Evolutionary conservation across 306 rosid species (phyloP), one percentile per base, ranked within the genome.

Genomic region (Hylodesmum podocarpum): DNA sequence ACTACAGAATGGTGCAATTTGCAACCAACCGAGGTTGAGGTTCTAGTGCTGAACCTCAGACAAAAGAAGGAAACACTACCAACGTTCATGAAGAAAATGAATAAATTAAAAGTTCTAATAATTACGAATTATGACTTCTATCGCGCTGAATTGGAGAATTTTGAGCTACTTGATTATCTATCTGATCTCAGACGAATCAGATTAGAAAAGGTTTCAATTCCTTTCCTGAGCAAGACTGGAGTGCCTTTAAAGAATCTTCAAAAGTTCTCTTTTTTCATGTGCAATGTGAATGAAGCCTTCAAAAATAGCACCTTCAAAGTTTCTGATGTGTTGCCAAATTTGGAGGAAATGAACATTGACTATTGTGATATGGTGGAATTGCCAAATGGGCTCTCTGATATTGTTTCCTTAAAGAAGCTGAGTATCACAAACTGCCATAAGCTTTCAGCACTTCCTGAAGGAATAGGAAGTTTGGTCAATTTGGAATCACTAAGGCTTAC

Each of bases 251-350:
- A 54, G 84, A 82, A 80, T 55, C 70, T 88, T 37, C 64, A 40
- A 58, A 88, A 91, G 63, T 25, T 84, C 8, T 87, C 96, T 14
- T 15, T 88, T 16, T 87, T 57, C 33, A 84, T 79, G 90, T 91
- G 96, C 77, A 85, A 79, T 15, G 58, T 83, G 4, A 75, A 82
- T 61, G 61, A 69, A 27, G 83, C 87, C 29, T 85, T 86, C 39
- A 41, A 21, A 8, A 63, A 77, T n/a, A 6, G 47, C 34, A 70
- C 84, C 5, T 31, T 64, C 55, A 41, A 22, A 27, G 51, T 76
- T 28, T 81, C 87, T 44, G 63, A 80, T 18, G 27, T 73, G 58
- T 70, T 87, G 47, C 89, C 90, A 49, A 85, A 78, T 34, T 69
- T 91, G 28, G 71, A 12, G 58, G 91, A 87, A 50, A 43, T 91